Base-by-base conservation (phyloP, 768 basidiomycete genomes). In the Gloeophyllum trabeum region DNA sequence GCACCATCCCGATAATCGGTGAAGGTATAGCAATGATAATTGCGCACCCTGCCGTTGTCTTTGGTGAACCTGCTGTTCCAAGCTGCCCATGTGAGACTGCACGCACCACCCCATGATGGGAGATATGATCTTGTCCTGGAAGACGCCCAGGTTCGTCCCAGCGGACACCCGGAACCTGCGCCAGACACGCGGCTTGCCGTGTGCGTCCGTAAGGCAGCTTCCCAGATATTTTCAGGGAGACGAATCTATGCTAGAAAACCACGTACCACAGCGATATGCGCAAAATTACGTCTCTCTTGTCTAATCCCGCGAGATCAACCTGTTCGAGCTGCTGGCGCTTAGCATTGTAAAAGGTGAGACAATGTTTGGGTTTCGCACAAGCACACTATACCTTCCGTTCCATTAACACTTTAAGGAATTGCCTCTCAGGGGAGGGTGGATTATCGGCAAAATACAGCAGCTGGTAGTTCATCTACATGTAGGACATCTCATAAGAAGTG, bases 101-200 rank as follows among this genome's bases (percentile, higher is more conserved):
- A 35, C 28, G 10, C 28, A 32, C 28, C 59, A 63, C 24, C 61
- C 61, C 54, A 64, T 54, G 14, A 60, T 51, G 4, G 62, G 62
- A 1, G 56, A 51, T 5, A 63, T 35, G 24, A 53, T 57, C 42
- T 63, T 64, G 48, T 62, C 60, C 41, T 63, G 61, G 39, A 63
- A 56, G 1, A 54, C 54, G 22, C 54, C 54, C 25, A 64, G 43
- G 24, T 55, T 57, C 18, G 59, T 59, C 2, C 60, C 62, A 26
- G 58, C 61, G 7, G 58, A 58, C 23, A 62, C 56, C 12, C 54
- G 54, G 47, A 62, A 55, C 24, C 55, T 46, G 14, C 59, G 54
- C 60, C 56, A 60, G 7, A 61, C 49, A 7, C 55, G 53, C 14
- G 49, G 51, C 39, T 54, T 40, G 10, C 60, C 54, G 7, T 52